Evolutionary conservation across 257 asterid species (phyloP).

Genomic region (Dorcoceras hygrometricum): DNA sequence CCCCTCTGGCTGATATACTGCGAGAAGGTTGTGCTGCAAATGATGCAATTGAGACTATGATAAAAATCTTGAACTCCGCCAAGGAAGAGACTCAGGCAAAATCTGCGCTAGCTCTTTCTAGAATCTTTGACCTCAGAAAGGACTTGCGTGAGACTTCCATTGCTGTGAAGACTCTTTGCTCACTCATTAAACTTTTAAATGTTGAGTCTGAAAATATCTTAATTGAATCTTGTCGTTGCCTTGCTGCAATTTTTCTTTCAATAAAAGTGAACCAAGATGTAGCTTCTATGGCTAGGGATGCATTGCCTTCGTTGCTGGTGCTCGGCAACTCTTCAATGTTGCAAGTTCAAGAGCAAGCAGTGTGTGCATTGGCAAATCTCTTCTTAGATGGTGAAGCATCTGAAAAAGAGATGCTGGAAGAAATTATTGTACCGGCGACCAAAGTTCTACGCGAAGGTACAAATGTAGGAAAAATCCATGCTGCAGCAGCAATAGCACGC

Average conservation of each 20-base stretch:
- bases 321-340: constrained; percentile 75
- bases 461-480: constrained; percentile 68
- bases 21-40: constrained; percentile 98
- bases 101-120: constrained; percentile 87
- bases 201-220: constrained; percentile 66
- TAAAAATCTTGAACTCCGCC: constrained; percentile 70
- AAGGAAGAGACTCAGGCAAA: constrained; percentile 93
- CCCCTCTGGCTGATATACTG: constrained; percentile 70
- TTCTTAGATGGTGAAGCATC: constrained; percentile 82
- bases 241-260: constrained; percentile 87
- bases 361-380: constrained; percentile 91
- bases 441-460: constrained; percentile 85
- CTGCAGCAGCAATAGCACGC: constrained; percentile 95
- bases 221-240: constrained; percentile 72
- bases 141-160: constrained; percentile 85
- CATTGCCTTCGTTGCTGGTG: constrained; percentile 62
- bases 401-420: constrained; percentile 70
- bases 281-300: constrained; percentile 76
- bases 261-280: constrained; percentile 83
- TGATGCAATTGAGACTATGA: constrained; percentile 94
- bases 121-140: constrained; percentile 75
- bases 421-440: constrained; percentile 73
- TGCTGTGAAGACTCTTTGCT: constrained; percentile 65
- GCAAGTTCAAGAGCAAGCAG: constrained; percentile 91
- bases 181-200: constrained; percentile 63